Evolutionary conservation across 2,329 filamentous ascomycete species (phyloP).

Genomic region (Verticillium dahliae): DNA sequence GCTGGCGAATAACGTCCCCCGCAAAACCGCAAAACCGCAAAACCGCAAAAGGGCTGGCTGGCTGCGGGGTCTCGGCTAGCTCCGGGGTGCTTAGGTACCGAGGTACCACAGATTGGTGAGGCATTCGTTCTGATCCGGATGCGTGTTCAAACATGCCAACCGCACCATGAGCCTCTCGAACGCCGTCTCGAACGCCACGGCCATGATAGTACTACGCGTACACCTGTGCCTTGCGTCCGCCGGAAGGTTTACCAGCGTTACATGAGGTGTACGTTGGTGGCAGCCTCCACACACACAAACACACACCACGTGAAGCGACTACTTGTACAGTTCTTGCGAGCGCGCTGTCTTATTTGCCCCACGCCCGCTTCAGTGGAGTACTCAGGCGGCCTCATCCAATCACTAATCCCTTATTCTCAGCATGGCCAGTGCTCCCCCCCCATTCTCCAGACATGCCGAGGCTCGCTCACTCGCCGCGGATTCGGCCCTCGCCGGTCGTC

Average conservation of each 20-base stretch:
- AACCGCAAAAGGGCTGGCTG: background rate
- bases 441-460: background rate
- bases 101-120: background rate
- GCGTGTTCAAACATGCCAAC: background rate
- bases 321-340: too few species aligned
- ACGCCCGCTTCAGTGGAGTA: background rate
- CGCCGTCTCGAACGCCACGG: too few species aligned
- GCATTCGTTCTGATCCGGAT: too few species aligned
- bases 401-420: background rate
- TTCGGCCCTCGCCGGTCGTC: background rate
- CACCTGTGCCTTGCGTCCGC: too few species aligned
- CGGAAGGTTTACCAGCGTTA: too few species aligned
- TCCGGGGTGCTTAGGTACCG: background rate
- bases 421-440: background rate
- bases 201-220: too few species aligned
- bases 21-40: background rate
- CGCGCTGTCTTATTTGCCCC: too few species aligned
- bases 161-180: background rate
- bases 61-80: background rate
- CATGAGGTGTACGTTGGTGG: too few species aligned
- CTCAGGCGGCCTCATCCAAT: background rate
- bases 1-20: too few species aligned
- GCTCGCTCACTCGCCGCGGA: background rate
- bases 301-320: too few species aligned
- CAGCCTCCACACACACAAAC: too few species aligned